Base-by-base conservation (phyloP, 1,284 basidiomycete species). In the Cystobasidium sp. region DNA sequence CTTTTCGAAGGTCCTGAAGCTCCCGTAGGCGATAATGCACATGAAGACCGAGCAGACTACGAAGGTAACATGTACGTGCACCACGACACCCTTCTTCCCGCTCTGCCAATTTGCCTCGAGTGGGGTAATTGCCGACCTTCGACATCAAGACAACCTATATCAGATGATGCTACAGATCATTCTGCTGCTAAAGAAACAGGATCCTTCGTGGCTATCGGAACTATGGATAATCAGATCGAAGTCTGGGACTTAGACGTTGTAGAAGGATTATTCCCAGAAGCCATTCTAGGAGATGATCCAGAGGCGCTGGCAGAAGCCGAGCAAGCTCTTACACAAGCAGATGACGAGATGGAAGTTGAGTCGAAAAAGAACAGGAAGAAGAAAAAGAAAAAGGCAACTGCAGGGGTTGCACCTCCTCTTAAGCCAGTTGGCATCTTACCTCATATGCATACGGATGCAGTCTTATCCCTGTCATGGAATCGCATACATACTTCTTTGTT, bases 41-140 rank as follows among this genome's bases (percentile, higher is more conserved):
- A 7, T 22, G 66, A 58, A 56, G 66, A 68, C 49, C 53, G 52
- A 16, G 58, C 68, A 16, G 69, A 59, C 49, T 69, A 62, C 52
- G 49, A 93, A 84, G 93, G 96, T 81, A 94, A 94, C 81, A 87
- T 99, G 43, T 99, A 96, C 82, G 92, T 93, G 39, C 97, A 99
- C 82, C 97, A 99, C 84, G 97, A 99, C 83, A 87, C 98, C 80
- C 93, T 99, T 89, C 88, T 99, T 18, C 96, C 96, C 74, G 92
- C 93, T 75, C 97, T 98, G 84, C 97, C 97, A 3, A 90, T 99
- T 75, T 98, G 96, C 80, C 90, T 99, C 74, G 97, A 99, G 86
- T 99, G 97, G 97, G 90, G 99, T 77, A 93, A 99, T 83, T 98
- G 94, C 82, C 87, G 90, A 12, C 92, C 93, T 22, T 73, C 70